These are phyloP conservation scores for Trichoderma endophyticum DNA, from an alignment of 2,329 filamentous ascomycete genomes.

Conservation along the genomic window DNA sequence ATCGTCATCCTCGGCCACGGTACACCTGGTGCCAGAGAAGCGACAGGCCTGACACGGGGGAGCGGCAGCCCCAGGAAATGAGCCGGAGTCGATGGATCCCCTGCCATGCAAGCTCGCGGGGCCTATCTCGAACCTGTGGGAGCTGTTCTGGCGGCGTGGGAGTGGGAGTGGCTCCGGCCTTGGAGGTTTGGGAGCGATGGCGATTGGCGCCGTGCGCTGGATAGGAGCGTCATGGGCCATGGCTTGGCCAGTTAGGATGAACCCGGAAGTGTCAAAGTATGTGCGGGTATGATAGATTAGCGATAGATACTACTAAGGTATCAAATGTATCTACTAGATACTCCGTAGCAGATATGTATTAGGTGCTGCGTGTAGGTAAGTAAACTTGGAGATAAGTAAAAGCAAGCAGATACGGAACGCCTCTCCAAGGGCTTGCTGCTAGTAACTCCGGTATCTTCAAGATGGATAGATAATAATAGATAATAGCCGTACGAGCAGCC, in stretches of 20 bases:
- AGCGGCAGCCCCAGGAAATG: constrained; percentile 40
- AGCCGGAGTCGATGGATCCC: constrained; percentile 50
- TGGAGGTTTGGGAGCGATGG: constrained; percentile 61
- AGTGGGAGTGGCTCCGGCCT: constrained; percentile 40
- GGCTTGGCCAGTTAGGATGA: constrained; percentile 19
- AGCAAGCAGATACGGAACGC: not conserved
- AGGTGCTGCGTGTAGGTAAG: not conserved
- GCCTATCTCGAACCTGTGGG: constrained; percentile 47
- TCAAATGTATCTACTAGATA: not conserved
- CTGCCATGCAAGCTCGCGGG: constrained; percentile 51
- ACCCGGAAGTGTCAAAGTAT: not conserved
- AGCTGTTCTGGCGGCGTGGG: constrained; percentile 46
- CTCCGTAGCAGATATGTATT: not conserved
- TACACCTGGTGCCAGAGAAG: constrained; percentile 70
- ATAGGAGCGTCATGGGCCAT: constrained; percentile 54
- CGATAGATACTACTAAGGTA: not conserved
- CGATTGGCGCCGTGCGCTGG: constrained; percentile 61
- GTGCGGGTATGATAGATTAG: not conserved
- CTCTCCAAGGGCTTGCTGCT: not conserved
- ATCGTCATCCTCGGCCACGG: constrained; percentile 70
- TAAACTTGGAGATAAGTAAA: not conserved
- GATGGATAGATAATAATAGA: not conserved
- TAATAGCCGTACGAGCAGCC: not conserved
- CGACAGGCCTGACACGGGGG: constrained; percentile 71
- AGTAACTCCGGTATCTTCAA: not conserved